A percentile compares a stretch with the other conserved stretches of the same genome.
These are phyloP conservation scores for Zopfochytrium polystomum DNA, from an alignment of 371 early-diverging fungal genomes.

Conservation along the genomic window DNA sequence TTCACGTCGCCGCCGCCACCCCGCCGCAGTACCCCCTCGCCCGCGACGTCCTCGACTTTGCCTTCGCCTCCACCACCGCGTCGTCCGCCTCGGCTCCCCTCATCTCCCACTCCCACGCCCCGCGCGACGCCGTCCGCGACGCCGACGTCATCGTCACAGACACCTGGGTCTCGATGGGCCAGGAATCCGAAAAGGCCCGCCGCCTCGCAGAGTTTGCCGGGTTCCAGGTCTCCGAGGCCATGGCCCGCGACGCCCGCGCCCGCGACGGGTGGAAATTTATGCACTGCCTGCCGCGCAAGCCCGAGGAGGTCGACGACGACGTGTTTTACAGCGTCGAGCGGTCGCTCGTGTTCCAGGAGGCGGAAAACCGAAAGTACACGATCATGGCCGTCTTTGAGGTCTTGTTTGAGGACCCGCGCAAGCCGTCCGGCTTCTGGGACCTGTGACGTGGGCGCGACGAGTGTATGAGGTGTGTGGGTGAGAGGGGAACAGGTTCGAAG, in stretches of 20 bases:
- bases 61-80: slow-evolving; percentile 40
- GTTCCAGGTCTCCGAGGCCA: slow-evolving; percentile 76
- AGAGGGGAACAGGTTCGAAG: background rate
- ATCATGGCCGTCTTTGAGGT: slow-evolving; percentile 77
- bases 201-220: slow-evolving; percentile 79
- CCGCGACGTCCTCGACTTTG: slow-evolving; percentile 58
- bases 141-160: slow-evolving; percentile 92
- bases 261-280: slow-evolving; percentile 88
- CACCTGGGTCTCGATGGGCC: slow-evolving; percentile 97
- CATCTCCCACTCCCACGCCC: slow-evolving; percentile 63
- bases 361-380: slow-evolving; percentile 97
- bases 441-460: background rate
- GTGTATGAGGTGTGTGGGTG: background rate
- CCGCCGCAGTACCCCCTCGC: slow-evolving; percentile 77
- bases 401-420: slow-evolving; percentile 1
- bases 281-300: slow-evolving; percentile 95
- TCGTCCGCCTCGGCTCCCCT: background rate
- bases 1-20: slow-evolving; percentile 77
- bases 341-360: slow-evolving; percentile 93
- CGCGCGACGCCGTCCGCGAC: slow-evolving; percentile 71
- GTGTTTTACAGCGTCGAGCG: slow-evolving; percentile 82
- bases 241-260: slow-evolving; percentile 73
- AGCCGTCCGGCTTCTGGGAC: background rate
- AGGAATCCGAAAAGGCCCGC: slow-evolving; percentile 84
- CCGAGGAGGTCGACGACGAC: slow-evolving; percentile 93